These are phyloP conservation scores for Boechera stricta DNA, from an alignment of 345 rosid genomes.

Conservation along the genomic window DNA sequence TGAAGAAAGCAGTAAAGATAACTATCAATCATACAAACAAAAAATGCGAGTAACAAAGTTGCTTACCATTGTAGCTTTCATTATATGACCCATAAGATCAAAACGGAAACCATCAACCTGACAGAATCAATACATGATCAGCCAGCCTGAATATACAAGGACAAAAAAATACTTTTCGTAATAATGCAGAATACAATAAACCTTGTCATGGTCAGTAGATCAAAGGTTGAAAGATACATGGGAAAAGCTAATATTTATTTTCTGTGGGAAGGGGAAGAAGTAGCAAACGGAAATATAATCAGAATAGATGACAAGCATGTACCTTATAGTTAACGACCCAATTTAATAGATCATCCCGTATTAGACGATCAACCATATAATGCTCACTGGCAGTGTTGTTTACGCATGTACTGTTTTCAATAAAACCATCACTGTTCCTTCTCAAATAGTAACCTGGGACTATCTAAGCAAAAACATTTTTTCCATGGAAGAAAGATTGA, in stretches of 20 bases:
- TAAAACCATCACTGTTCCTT: conserved; percentile 76
- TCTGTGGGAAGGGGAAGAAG: conserved; percentile 16
- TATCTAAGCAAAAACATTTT: conserved; percentile 56
- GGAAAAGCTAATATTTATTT: neutral
- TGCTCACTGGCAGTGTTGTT: conserved; percentile 99
- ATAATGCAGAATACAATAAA: conserved; percentile 18
- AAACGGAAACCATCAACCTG: conserved; percentile 98
- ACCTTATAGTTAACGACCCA: conserved; percentile 96
- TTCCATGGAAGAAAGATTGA: conserved; percentile 27
- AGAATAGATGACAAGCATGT: conserved; percentile 31
- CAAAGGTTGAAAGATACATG: conserved; percentile 24
- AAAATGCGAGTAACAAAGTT: conserved; percentile 30
- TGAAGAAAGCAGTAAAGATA: conserved; percentile 6
- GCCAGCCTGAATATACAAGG: conserved; percentile 24
- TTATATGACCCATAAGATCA: conserved; percentile 98
- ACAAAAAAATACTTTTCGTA: neutral
- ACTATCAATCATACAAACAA: conserved; percentile 7
- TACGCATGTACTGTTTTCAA: conserved; percentile 87
- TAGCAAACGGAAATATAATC: conserved; percentile 1
- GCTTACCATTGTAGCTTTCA: conserved; percentile 87
- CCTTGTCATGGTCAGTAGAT: conserved; percentile 13
- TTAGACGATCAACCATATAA: conserved; percentile 89
- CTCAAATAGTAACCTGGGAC: conserved; percentile 99
- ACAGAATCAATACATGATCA: conserved; percentile 38
- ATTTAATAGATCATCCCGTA: conserved; percentile 77